Conservation (phyloP, 139 green algal species). For the Micromonas commoda region DNA sequence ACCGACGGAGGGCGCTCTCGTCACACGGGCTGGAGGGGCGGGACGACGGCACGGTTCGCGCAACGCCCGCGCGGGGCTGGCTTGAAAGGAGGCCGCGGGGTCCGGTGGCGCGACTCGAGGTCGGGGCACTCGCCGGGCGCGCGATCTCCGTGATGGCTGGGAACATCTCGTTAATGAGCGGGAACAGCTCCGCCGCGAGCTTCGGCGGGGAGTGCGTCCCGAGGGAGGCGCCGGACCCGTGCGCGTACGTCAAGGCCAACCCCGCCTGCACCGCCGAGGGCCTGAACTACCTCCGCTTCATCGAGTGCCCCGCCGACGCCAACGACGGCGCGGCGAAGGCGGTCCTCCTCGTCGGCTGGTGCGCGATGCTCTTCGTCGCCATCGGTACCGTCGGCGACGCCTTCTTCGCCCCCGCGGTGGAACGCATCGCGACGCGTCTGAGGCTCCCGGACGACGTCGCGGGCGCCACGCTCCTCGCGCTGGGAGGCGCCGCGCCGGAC, state of each 20-base stretch:
- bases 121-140: neutral
- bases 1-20: no score
- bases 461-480: conserved; percentile 56
- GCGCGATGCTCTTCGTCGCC: neutral
- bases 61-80: neutral
- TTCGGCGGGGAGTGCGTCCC: neutral
- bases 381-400: conserved; percentile 41
- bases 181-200: neutral
- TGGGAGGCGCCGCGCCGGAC: conserved; percentile 60
- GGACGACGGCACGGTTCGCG: neutral
- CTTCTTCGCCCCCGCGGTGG: conserved; percentile 56
- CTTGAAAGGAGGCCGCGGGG: neutral
- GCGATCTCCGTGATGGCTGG: neutral
- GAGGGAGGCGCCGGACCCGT: neutral
- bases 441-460: conserved; percentile 49
- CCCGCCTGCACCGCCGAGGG: neutral
- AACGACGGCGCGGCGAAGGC: neutral
- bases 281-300: conserved; percentile 12
- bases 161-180: neutral
- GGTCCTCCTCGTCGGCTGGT: neutral
- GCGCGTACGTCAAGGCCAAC: neutral
- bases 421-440: conserved; percentile 48
- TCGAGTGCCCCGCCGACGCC: neutral
- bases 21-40: no score
- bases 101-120: neutral